Base-by-base conservation (phyloP, 495 filamentous ascomycete genomes). In the Aspergillus sclerotioniger region DNA sequence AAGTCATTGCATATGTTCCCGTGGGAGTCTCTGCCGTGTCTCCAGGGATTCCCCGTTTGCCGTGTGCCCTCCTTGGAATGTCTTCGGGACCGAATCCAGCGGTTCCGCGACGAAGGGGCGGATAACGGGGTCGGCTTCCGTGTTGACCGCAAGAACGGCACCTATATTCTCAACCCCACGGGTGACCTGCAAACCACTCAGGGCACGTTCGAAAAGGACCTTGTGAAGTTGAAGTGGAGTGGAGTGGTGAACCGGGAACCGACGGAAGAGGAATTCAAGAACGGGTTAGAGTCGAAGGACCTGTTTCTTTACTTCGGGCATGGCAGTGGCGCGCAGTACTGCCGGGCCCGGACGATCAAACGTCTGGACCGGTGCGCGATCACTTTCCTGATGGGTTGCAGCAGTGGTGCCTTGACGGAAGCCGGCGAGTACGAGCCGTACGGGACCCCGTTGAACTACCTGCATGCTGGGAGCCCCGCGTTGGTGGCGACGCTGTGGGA, bases 401-500 rank as follows among this genome's bases (percentile, higher is more conserved):
- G 83, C 62, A 91, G 86, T 43, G 93, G 89, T 0, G 79, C 82
- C 9, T 75, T 97, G 51, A 84, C 82, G 7, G 89, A 96, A 62
- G 82, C 86, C 0, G 94, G 93, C 21, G 86, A 94, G 58, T 96
- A 95, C 64, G 91, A 96, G 67, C 87, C 89, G 1, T 87, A 89
- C 62, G 94, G 94, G 0, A 91, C 90, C 33, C 87, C 90, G n/a
- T 83, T 92, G 71, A 90, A 90, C 58, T 98, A 97, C 72, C 83
- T 98, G 71, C 82, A 92, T 35, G 91, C 91, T 0, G 93, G 92
- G 7, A 83, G 81, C 52, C 87, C 90, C 3, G 91, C 92, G 9
- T 79, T 97, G 16, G 84, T 97, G 0, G 93, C 89, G 19, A 96
- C 90, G 5, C 77, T 98, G 35, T 98, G 94, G 94, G 94, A 98